These are phyloP conservation scores for Dacryopinax primogenitus DNA, from an alignment of 768 basidiomycete genomes.

Conservation along the genomic window DNA sequence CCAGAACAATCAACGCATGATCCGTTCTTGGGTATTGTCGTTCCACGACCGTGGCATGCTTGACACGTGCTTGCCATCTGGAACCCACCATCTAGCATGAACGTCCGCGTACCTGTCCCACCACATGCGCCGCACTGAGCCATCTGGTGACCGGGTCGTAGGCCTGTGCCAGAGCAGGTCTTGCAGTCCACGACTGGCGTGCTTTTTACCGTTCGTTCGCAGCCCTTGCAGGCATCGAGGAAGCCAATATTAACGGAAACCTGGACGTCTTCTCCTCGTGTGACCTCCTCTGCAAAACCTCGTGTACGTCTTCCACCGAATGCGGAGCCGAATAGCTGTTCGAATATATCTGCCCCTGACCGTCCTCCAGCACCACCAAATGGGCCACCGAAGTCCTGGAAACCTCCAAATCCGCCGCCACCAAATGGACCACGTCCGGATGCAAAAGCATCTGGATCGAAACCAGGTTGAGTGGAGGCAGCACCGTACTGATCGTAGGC, in stretches of 20 bases:
- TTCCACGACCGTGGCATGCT: conserved; percentile 68
- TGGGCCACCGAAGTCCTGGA: conserved; percentile 52
- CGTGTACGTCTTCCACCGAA: conserved; percentile 37
- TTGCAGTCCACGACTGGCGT: conserved; percentile 72
- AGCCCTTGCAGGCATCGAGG: conserved; percentile 90
- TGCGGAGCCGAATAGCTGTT: conserved; percentile 63
- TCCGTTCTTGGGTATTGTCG: conserved; percentile 59
- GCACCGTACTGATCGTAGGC: conserved; percentile 86
- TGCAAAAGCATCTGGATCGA: conserved; percentile 75
- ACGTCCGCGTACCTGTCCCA: conserved; percentile 79
- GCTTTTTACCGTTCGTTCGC: conserved; percentile 57
- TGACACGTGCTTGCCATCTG: conserved; percentile 90
- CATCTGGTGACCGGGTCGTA: conserved; percentile 76
- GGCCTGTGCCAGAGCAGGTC: conserved; percentile 72
- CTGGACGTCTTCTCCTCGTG: conserved; percentile 72
- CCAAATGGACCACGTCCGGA: conserved; percentile 37
- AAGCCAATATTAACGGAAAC: conserved; percentile 63
- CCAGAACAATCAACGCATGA: conserved; percentile 75
- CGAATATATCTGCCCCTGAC: conserved; percentile 58
- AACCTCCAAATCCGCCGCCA: conserved; percentile 57
- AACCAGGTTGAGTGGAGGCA: conserved; percentile 85
- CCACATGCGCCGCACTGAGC: conserved; percentile 66
- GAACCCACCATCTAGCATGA: conserved; percentile 85
- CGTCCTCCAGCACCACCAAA: conserved; percentile 40
- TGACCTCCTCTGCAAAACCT: conserved; percentile 31